Conservation (phyloP, 805 yeast genomes). For the Candida ascalaphidarum region DNA sequence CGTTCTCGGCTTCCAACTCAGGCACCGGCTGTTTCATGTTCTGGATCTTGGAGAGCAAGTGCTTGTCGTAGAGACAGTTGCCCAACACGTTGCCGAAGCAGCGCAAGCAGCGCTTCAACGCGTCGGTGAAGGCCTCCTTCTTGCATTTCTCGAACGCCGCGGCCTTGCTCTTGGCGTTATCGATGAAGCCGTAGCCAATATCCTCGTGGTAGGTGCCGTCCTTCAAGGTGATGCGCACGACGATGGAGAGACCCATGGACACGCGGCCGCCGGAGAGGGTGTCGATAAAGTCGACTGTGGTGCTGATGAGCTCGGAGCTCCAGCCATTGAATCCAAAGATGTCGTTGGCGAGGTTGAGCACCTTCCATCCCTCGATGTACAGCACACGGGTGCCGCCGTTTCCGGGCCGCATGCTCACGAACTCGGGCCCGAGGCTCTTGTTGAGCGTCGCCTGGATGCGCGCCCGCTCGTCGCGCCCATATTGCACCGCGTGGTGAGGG, state of each 20-base stretch:
- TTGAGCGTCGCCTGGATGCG: conserved; percentile 25
- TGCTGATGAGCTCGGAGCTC: conserved; percentile 61
- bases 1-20: conserved; percentile 22
- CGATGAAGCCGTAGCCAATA: conserved; percentile 67
- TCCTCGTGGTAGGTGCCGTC: conserved; percentile 82
- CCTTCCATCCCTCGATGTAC: conserved; percentile 80
- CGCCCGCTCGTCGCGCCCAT: conserved; percentile 23
- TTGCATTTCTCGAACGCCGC: conserved; percentile 74
- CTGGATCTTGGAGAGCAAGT: conserved; percentile 44
- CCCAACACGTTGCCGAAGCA: conserved; percentile 78
- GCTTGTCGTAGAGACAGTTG: conserved; percentile 75
- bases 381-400: conserved; percentile 64
- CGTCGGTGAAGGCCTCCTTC: conserved; percentile 83
- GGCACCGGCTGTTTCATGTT: conserved; percentile 23
- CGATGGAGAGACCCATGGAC: conserved; percentile 62
- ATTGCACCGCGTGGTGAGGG: conserved; percentile 18
- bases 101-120: conserved; percentile 67
- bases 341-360: conserved; percentile 69
- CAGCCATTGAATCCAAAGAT: conserved; percentile 82
- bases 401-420: conserved; percentile 66
- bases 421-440: conserved; percentile 62
- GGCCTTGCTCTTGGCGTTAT: conserved; percentile 60
- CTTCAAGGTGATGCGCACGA: conserved; percentile 60
- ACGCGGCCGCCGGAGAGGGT: conserved; percentile 47
- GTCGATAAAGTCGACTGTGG: conserved; percentile 66